Evolutionary conservation across 2,329 filamentous ascomycete genomes (phyloP), one percentile per base, ranked within the genome.

Genomic region (Penicillium sp.): DNA sequence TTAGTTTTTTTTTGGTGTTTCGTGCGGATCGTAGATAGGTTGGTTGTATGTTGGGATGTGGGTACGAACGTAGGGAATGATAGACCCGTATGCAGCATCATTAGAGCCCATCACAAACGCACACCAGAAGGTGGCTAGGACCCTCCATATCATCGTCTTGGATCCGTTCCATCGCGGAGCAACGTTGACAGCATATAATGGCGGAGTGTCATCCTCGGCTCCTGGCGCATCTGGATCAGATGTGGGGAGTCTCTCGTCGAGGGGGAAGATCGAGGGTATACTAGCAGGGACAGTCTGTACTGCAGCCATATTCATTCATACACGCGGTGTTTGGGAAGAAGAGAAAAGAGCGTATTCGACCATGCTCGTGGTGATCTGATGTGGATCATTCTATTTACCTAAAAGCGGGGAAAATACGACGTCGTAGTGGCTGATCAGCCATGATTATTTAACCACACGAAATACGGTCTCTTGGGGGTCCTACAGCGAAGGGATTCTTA

Each of bases 21-120:
- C 13, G 35, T 14, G 6, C 13, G 11, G 35, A 37, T 13, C 5
- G 13, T 16, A 33, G 5, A 8, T 33, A 33, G 10, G 30, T 33
- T 11, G 30, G 30, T 33, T 11, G 38, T 26, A 19, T 62, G 35
- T 60, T 55, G 1, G 19, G 30, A 8, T n/a, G 25, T 42, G 51
- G 30, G n/a, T 13, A 65, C 65, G 16, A 38, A 67, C 65, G 45
- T 63, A 67, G n/a, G 65, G 63, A 40, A 67, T 63, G 5, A 67
- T 63, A 2, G 65, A 60, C 54, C 65, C 65, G 43, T 67, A 67
- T n/a, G 66, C 63, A 35, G 67, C 63, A 52, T 70, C 66, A 57
- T 70, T 70, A 14, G 63, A 59, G 4, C 68, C 68, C 66, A 70
- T 70, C 7, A 70, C 62, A 14, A 69, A 61, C 10, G 62, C 63